Conservation (phyloP, 2,329 filamentous ascomycete species). For the Calonectria hawksworthii region DNA sequence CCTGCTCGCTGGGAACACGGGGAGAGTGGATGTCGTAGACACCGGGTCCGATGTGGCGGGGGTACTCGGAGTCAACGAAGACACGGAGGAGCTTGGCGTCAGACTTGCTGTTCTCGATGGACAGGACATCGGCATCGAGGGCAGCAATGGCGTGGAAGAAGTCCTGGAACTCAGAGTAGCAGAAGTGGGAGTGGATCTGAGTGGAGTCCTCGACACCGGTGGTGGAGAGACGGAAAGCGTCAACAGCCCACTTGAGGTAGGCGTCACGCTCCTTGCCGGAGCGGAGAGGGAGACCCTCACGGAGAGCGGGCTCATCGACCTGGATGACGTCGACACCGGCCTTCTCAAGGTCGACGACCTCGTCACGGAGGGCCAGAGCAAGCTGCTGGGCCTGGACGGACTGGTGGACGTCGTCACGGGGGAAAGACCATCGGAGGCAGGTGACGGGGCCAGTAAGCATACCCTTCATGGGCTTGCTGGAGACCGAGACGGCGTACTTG, state of each 20-base stretch:
- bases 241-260: constrained; percentile 97
- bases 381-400: constrained; percentile 99
- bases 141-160: constrained; percentile 99
- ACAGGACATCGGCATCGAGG: constrained; percentile 97
- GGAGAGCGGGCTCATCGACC: constrained; percentile 98
- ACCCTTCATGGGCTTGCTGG: constrained; percentile 99
- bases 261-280: constrained; percentile 93
- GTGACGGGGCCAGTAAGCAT: constrained; percentile 99
- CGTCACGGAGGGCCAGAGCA: constrained; percentile 96
- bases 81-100: constrained; percentile 99
- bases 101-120: constrained; percentile 99
- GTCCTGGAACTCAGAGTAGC: constrained; percentile 99
- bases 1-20: constrained; percentile 95
- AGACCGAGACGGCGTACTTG: constrained; percentile 96
- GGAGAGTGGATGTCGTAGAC: constrained; percentile 99
- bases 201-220: constrained; percentile 94
- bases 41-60: constrained; percentile 97
- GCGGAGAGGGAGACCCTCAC: constrained; percentile 98
- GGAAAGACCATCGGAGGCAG: constrained; percentile 99
- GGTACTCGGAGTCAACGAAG: constrained; percentile 97
- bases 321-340: constrained; percentile 98
- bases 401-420: constrained; percentile 99
- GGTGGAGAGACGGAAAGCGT: constrained; percentile 97
- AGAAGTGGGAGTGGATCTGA: constrained; percentile 99
- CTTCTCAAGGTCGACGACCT: constrained; percentile 97